Conservation (phyloP, 2,329 filamentous ascomycete species). For the Botrytis squamosa region DNA sequence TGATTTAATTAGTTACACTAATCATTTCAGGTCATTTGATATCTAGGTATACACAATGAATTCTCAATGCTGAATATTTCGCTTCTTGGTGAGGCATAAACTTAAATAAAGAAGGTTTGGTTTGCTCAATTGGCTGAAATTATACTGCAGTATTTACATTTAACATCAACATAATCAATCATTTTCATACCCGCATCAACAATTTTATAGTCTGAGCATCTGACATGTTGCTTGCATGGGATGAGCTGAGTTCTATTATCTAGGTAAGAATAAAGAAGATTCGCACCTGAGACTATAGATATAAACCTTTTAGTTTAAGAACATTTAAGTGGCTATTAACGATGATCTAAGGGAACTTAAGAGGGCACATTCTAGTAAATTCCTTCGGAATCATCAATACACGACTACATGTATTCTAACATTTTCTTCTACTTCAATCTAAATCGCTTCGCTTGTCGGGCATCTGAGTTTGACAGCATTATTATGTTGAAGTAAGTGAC, state of each 20-base stretch:
- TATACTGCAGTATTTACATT: background rate
- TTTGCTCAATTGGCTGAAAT: background rate
- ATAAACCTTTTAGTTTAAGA: background rate
- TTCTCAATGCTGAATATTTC: background rate
- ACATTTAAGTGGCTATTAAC: background rate
- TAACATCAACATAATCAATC: background rate
- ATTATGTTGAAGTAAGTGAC: background rate
- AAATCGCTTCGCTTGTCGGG: constrained; percentile 97
- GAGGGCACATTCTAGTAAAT: no score
- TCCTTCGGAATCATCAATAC: constrained; percentile 55
- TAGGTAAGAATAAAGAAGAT: background rate
- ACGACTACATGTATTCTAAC: constrained; percentile 94
- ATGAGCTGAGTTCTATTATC: background rate
- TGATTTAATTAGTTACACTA: background rate
- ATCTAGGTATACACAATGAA: background rate
- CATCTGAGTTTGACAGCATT: constrained; percentile 76
- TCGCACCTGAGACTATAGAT: no score
- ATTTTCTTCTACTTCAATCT: constrained; percentile 91
- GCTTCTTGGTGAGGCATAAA: background rate
- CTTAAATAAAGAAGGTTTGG: background rate
- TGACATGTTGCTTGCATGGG: background rate
- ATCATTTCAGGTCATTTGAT: background rate
- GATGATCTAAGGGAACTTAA: no score
- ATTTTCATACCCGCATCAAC: fast-evolving
- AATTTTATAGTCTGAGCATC: background rate